Percentiles rank a stretch among this genome's conserved stretches.
phyloP scores from a whole-genome alignment of 2,329 filamentous ascomycete species.

The Tolypocladium amazonense region DNA sequence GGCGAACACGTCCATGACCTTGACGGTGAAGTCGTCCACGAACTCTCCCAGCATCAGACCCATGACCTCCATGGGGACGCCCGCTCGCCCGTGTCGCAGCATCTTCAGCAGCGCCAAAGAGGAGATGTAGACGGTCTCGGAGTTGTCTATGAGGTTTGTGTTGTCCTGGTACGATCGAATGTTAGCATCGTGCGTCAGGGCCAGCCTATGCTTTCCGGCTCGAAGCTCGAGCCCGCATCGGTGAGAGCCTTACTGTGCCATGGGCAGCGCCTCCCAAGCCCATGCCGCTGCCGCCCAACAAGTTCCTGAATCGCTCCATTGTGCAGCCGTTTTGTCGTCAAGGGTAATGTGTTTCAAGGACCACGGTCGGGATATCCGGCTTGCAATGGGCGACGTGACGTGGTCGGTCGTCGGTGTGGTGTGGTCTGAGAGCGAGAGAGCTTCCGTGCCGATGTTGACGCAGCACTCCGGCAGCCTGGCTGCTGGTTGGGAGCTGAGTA shows the following conservation, averaged over 20 bases:
- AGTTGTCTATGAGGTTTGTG: slow-evolving; percentile 89
- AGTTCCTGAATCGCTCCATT: slow-evolving; percentile 89
- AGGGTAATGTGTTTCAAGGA: not conserved
- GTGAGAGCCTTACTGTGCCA: slow-evolving; percentile 24
- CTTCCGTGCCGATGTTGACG: not conserved
- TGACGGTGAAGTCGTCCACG: slow-evolving; percentile 96
- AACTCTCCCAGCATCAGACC: slow-evolving; percentile 98
- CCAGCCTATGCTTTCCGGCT: not conserved
- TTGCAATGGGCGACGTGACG: not conserved
- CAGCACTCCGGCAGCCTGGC: slow-evolving; percentile 2
- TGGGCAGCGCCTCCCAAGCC: slow-evolving; percentile 41
- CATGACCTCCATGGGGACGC: slow-evolving; percentile 99
- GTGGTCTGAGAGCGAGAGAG: not conserved
- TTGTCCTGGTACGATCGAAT: slow-evolving; percentile 57
- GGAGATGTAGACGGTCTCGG: slow-evolving; percentile 98
- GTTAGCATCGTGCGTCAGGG: not conserved
- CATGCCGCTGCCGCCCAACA: slow-evolving; percentile 71
- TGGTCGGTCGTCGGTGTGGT: not conserved
- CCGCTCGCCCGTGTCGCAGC: slow-evolving; percentile 92
- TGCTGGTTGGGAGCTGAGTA: slow-evolving; percentile 4
- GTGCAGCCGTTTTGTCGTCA: slow-evolving; percentile 8
- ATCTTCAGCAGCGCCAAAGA: slow-evolving; percentile 96
- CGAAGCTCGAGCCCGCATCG: not conserved
- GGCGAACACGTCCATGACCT: slow-evolving; percentile 96
- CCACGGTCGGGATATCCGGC: not conserved